A percentile compares a stretch with the other conserved stretches of the same genome.
phyloP scores from a whole-genome alignment of 148 eudicot genomes.

The Diospyros lotus region DNA sequence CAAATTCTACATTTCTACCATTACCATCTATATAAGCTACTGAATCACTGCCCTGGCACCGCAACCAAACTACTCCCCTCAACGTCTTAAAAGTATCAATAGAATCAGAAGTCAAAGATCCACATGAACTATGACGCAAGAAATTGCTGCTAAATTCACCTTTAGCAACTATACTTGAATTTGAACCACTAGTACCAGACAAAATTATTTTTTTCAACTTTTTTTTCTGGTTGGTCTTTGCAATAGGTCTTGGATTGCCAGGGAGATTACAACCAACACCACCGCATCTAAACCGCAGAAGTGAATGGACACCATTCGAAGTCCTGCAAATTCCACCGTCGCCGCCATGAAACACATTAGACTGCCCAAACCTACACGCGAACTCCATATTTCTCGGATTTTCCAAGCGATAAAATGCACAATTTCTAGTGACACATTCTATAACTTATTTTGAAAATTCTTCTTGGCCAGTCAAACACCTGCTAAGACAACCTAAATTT shows the following conservation, averaged over 20 bases:
- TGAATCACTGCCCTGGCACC: constrained; percentile 72
- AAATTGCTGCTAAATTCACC: constrained; percentile 24
- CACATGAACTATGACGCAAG: constrained; percentile 19
- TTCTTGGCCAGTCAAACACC: constrained; percentile 13
- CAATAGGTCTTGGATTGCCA: constrained; percentile 25
- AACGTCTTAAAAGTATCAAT: constrained; percentile 15
- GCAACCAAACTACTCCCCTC: constrained; percentile 25
- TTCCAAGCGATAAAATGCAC: background rate
- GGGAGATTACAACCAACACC: constrained; percentile 30
- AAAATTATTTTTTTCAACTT: constrained; percentile 33
- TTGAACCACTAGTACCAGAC: constrained; percentile 15
- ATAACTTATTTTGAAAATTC: constrained; percentile 6
- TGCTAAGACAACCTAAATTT: constrained; percentile 3
- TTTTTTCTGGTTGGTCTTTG: constrained; percentile 27
- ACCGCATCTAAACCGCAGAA: constrained; percentile 25
- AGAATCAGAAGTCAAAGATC: constrained; percentile 21
- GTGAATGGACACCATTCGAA: constrained; percentile 25
- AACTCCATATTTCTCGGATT: constrained; percentile 43
- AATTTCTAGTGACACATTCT: constrained; percentile 7
- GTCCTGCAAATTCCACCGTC: constrained; percentile 32
- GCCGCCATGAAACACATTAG: constrained; percentile 36
- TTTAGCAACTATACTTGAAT: constrained; percentile 15
- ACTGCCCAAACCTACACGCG: constrained; percentile 53
- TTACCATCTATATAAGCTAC: constrained; percentile 55
- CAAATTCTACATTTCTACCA: constrained; percentile 40